phyloP scores from a whole-genome alignment of 73 alveolate species.

The Paramecium bursaria region DNA sequence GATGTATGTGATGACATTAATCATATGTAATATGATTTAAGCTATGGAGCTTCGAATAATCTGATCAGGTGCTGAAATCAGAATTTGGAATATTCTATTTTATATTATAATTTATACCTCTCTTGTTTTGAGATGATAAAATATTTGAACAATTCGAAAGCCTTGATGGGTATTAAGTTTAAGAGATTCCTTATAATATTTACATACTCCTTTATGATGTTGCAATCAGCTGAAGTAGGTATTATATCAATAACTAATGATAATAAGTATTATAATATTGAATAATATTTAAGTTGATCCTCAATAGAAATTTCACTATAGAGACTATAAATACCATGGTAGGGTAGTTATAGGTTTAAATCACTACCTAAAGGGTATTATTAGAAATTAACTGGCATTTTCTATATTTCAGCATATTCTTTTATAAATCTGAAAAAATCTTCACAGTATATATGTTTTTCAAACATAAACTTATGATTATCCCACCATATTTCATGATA shows the following conservation, averaged over 20 bases:
- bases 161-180: constrained; percentile 16
- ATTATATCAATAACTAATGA: not conserved
- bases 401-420: constrained; percentile 40
- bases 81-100: constrained; percentile 22
- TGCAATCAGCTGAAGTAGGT: constrained; percentile 18
- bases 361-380: not conserved
- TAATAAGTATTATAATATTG: not conserved
- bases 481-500: constrained; percentile 67
- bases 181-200: constrained; percentile 4
- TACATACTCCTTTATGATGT: not conserved
- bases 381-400: constrained; percentile 30
- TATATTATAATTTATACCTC: too few species aligned
- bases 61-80: constrained; percentile 9
- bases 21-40: constrained; percentile 1
- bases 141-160: not conserved
- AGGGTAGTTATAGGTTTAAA: not conserved
- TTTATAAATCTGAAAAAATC: constrained; percentile 56
- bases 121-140: not conserved
- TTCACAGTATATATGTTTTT: constrained; percentile 60
- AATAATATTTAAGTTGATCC: not conserved
- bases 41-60: not conserved
- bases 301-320: not conserved
- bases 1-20: constrained; percentile 5
- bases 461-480: constrained; percentile 68
- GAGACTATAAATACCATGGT: constrained; percentile 15